phyloP scores from a whole-genome alignment of 129 eudicot species.

The Lonicera japonica region DNA sequence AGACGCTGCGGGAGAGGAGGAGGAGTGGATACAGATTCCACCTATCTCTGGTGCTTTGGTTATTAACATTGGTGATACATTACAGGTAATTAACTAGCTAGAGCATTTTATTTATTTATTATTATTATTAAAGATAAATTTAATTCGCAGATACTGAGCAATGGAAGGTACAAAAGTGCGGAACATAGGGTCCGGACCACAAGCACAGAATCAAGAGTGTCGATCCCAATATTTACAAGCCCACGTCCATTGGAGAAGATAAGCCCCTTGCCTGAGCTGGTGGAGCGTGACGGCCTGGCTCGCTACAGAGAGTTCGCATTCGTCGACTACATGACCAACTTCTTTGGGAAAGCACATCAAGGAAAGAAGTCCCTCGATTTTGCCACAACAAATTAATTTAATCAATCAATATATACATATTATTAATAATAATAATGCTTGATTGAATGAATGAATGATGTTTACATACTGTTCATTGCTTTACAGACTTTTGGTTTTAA shows the following conservation, averaged over 20 bases:
- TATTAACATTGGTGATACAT: conserved; percentile 41
- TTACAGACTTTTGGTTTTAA: too few species aligned
- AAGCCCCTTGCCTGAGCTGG: conserved; percentile 37
- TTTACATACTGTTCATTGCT: too few species aligned
- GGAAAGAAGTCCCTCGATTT: conserved; percentile 40
- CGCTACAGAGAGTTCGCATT: conserved; percentile 22
- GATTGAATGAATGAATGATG: too few species aligned
- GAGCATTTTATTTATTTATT: too few species aligned
- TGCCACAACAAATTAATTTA: conserved; percentile 6
- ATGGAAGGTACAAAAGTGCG: conserved; percentile 47
- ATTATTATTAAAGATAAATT: too few species aligned
- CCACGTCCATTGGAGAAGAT: conserved; percentile 25
- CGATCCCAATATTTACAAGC: conserved; percentile 26
- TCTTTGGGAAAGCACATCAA: conserved; percentile 27
- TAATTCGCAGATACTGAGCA: conserved; percentile 32
- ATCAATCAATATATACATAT: too few species aligned
- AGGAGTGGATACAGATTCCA: conserved; percentile 41
- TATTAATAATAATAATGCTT: too few species aligned
- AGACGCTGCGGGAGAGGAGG: background rate
- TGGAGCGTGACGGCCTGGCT: conserved; percentile 26
- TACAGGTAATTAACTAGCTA: conserved; percentile 30
- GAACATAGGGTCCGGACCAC: conserved; percentile 46
- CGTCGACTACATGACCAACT: conserved; percentile 29
- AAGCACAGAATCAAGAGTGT: conserved; percentile 28
- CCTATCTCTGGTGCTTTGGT: conserved; percentile 48